Evolutionary conservation across 164 flowering plant genomes (phyloP), one percentile per base, ranked within the genome.

Genomic region (Umbilicus rupestris): DNA sequence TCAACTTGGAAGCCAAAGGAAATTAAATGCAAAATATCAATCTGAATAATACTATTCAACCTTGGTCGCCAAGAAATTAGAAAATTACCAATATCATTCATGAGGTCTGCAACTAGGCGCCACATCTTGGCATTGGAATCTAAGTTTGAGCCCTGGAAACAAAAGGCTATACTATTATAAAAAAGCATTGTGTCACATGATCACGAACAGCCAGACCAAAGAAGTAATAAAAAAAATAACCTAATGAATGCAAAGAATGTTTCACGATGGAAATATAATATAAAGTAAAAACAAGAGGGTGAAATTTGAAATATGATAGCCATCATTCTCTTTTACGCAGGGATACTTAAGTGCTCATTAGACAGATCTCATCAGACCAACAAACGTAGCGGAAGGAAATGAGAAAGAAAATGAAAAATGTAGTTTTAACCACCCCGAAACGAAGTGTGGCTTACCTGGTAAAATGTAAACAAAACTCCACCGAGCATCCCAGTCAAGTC

Each of bases 401-500:
- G n/a, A n/a, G n/a, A n/a, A n/a, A n/a, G n/a, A n/a, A 19, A 44
- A 12, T 47, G 7, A 33, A 11, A 60, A 60, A 60, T 60, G 35
- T n/a, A 11, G 55, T n/a, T 7, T 22, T n/a, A 47, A 26, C 8
- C n/a, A 60, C 2, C 2, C 45, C 29, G 9, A 33, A 12, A 57
- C 19, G 30, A 41, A 68, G 28, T n/a, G 67, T 15, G 62, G 33
- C 65, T 24, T 50, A 89, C 99, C 97, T 91, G 97, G 73, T 87
- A 89, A 76, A 83, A 91, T 46, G 99, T 94, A 85, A 94, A 94
- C 50, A 92, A 75, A 50, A 94, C 76, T 60, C 99, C 97, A 70
- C 99, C 99, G 71, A 94, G 87, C 99, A 94, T 94, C 76, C 99
- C 99, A 45, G 96, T 85, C 59, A 94, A 75, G 74, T 94, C 99